These are phyloP conservation scores for Calonectria pauciramosa DNA, from an alignment of 2,329 filamentous ascomycete genomes.

Conservation along the genomic window DNA sequence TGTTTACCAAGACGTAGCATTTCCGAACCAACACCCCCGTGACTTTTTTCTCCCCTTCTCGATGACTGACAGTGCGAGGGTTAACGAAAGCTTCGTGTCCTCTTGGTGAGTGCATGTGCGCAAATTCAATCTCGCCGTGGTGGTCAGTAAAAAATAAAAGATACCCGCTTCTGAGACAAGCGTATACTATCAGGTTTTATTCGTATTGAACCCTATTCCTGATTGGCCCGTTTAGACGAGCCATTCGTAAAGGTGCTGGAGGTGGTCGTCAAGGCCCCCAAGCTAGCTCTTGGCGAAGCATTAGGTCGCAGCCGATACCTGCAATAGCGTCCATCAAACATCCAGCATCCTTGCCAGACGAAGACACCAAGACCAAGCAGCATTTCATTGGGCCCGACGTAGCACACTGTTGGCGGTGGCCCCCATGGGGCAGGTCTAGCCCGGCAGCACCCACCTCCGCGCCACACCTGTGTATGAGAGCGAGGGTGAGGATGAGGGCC, in stretches of 20 bases:
- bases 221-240: background rate
- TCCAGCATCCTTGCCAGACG: background rate
- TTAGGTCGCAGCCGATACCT: background rate
- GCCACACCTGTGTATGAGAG: background rate
- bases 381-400: background rate
- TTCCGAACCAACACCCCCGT: background rate
- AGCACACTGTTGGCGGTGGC: background rate
- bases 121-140: background rate
- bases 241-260: background rate
- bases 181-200: constrained; percentile 5
- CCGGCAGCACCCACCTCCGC: background rate
- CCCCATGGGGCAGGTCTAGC: constrained; percentile 3
- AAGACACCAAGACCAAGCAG: background rate
- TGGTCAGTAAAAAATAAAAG: background rate
- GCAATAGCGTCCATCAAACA: background rate
- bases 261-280: background rate
- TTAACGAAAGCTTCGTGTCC: background rate
- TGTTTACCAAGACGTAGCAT: constrained; percentile 1
- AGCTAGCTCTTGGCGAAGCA: background rate
- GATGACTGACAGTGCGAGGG: background rate
- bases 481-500: background rate
- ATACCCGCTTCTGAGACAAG: background rate
- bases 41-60: background rate
- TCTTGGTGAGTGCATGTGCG: background rate
- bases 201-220: constrained; percentile 1